Base-by-base conservation (phyloP, 495 filamentous ascomycete genomes). In the Trichoderma reesei region DNA sequence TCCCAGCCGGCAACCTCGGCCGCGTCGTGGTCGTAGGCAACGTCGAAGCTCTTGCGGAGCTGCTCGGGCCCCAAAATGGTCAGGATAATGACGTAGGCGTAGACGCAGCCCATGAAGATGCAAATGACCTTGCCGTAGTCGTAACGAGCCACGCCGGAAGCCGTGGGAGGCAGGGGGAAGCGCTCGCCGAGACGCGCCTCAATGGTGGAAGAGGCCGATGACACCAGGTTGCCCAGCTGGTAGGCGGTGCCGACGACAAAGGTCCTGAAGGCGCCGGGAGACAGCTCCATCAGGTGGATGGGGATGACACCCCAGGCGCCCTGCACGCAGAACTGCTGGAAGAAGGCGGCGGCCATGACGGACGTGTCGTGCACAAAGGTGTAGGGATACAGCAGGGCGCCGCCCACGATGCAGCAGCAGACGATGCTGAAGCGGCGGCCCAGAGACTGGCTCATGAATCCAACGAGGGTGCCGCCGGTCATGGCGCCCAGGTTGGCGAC, bases 61-160 rank as follows among this genome's bases (percentile, higher is more conserved):
- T 85, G 82, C 77, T 96, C 92, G 0, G 92, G 92, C 0, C 92
- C 92, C 1, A 90, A 65, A 16, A 95, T 69, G 0, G 89, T 88
- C 26, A 95, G 67, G 0, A 94, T 0, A 66, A 96, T 90, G 8
- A 86, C 81, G 71, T 95, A 96, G 6, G 74, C 87, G 73, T 86
- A 96, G n/a, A 96, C 92, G 68, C 90, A 92, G 3, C 84, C 92
- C 89, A 96, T 90, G 72, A 96, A 92, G 68, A 96, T 94, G 65
- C 89, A 91, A 67, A 96, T 92, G 4, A 96, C 92, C 66, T 88
- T 88, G 13, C 92, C 92, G 62, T 96, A 96, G 60, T 91, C 76
- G 71, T 92, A 96, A 36, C 90, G 77, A 41, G 72, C 67, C 0
- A 72, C 72, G 0, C 61, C 67, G 5, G 77, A 76, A 4, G 51